A percentile compares a stretch with the other conserved stretches of the same genome.
Evolutionary conservation across 306 rosid species (phyloP).

Genomic region (Casuarina glauca): DNA sequence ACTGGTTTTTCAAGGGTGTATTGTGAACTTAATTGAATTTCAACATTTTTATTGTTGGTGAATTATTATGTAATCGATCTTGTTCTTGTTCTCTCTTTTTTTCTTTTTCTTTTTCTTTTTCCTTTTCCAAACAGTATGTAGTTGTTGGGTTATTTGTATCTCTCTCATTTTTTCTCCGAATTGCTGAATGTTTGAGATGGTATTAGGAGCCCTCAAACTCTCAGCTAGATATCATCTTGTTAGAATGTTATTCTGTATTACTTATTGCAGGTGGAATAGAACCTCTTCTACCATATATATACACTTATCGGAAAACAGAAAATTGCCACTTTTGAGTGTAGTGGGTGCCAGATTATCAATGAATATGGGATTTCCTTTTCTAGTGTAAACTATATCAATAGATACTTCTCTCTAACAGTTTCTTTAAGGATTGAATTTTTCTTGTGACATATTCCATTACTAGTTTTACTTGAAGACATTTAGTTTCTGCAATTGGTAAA

Average conservation of each 20-base stretch:
- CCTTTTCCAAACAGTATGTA: neutral
- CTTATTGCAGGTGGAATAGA: neutral
- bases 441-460: neutral
- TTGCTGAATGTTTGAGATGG: neutral
- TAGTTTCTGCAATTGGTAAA: neutral
- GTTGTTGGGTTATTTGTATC: neutral
- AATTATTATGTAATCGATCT: neutral
- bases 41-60: too few relatives aligned
- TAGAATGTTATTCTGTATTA: neutral
- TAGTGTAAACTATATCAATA: neutral
- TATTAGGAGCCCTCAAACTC: neutral
- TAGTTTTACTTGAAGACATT: neutral
- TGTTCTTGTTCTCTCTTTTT: neutral
- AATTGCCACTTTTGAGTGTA: neutral
- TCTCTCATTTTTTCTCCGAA: neutral
- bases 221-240: neutral
- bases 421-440: neutral
- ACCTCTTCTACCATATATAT: neutral
- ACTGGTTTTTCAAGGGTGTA: neutral
- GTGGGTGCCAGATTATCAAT: neutral
- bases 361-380: neutral
- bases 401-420: neutral
- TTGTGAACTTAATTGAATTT: neutral
- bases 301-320: too few relatives aligned
- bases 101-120: neutral